Evolutionary conservation across 2,329 filamentous ascomycete genomes (phyloP).

Genomic region (Hirsutella minnesotensis): DNA sequence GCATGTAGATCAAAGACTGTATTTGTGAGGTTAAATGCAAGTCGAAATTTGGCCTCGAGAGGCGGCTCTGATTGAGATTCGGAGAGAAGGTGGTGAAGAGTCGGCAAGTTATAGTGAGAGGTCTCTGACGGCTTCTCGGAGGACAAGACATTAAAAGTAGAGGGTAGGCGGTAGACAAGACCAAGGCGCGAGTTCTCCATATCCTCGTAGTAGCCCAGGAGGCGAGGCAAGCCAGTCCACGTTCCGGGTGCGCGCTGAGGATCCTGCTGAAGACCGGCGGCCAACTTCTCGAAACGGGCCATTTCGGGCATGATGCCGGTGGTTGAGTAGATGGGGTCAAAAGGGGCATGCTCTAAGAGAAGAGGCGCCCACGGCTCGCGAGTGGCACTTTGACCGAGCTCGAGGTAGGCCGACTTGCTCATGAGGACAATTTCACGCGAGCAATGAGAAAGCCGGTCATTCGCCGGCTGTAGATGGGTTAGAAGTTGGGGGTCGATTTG

Average conservation of each 20-base stretch:
- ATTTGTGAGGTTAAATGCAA: slow-evolving; percentile 61
- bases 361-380: slow-evolving; percentile 41
- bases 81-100: slow-evolving; percentile 41
- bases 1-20: slow-evolving; percentile 65
- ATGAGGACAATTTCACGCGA: slow-evolving; percentile 21
- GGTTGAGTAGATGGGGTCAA: slow-evolving; percentile 48
- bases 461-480: background rate
- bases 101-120: slow-evolving; percentile 38
- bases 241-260: slow-evolving; percentile 39
- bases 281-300: slow-evolving; percentile 52
- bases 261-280: slow-evolving; percentile 42
- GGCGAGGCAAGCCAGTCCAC: slow-evolving; percentile 49
- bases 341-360: slow-evolving; percentile 59
- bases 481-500: slow-evolving; percentile 44
- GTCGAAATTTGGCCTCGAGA: slow-evolving; percentile 63
- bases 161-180: slow-evolving; percentile 63
- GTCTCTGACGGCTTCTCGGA: slow-evolving; percentile 39
- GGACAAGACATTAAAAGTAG: slow-evolving; percentile 47
- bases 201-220: slow-evolving; percentile 66
- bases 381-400: slow-evolving; percentile 29
- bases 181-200: slow-evolving; percentile 57
- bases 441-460: no score
- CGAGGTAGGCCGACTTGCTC: slow-evolving; percentile 38
- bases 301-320: slow-evolving; percentile 54
- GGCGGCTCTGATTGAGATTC: slow-evolving; percentile 46